Conservation (phyloP, 1,139 yeast species). For the Zhuliangozyma blackwelliae region DNA sequence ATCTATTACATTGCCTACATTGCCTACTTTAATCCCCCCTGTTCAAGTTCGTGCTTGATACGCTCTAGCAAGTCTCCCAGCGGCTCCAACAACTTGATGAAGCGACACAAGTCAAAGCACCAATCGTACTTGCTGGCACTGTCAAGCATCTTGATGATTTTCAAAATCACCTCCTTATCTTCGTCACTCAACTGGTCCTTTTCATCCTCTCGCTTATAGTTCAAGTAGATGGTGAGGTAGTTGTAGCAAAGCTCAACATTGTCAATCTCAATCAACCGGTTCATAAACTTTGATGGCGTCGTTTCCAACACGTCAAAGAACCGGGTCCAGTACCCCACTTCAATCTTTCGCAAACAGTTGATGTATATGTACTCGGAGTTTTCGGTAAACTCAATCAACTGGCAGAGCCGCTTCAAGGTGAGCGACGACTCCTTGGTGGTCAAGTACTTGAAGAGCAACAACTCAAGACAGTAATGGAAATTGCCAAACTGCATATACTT, state of each 20-base stretch:
- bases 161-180: slow-evolving; percentile 31
- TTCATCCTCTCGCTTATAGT: slow-evolving; percentile 33
- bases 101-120: slow-evolving; percentile 45
- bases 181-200: slow-evolving; percentile 20
- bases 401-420: slow-evolving; percentile 21
- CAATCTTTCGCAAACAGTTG: slow-evolving; percentile 43
- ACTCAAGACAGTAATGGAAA: slow-evolving; percentile 38
- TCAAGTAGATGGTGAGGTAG: slow-evolving; percentile 39
- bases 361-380: slow-evolving; percentile 32
- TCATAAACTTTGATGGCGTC: slow-evolving; percentile 40
- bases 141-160: slow-evolving; percentile 33
- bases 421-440: slow-evolving; percentile 14
- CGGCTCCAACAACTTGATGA: slow-evolving; percentile 41
- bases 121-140: slow-evolving; percentile 37
- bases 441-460: slow-evolving; percentile 34
- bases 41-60: slow-evolving; percentile 11
- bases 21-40: no score
- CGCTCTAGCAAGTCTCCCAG: slow-evolving; percentile 24
- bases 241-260: slow-evolving; percentile 42
- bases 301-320: slow-evolving; percentile 33
- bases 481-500: slow-evolving; percentile 28
- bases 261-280: slow-evolving; percentile 26
- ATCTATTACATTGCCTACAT: no score
- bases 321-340: slow-evolving; percentile 35
- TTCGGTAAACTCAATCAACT: slow-evolving; percentile 25